Evolutionary conservation across 371 early-diverging fungal species (phyloP).

Genomic region (Paraphysoderma sedebokerense): DNA sequence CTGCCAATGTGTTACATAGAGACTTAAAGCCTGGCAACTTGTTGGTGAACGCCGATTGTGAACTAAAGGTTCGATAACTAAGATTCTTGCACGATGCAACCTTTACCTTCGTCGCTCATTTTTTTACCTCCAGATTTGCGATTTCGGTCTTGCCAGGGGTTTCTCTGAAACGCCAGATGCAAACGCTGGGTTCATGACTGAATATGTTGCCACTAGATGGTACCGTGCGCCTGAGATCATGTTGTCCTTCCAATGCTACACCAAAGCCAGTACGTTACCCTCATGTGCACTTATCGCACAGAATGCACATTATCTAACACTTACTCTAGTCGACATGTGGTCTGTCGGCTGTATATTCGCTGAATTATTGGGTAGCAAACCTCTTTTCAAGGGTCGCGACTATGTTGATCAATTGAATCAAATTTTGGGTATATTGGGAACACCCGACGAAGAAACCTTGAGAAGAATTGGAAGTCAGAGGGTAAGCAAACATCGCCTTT

Average conservation of each 20-base stretch:
- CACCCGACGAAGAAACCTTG: slow-evolving; percentile 89
- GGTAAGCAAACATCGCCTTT: slow-evolving; percentile 9
- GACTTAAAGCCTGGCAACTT: slow-evolving; percentile 96
- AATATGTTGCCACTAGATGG: slow-evolving; percentile 97
- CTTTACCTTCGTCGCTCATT: not conserved
- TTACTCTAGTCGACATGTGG: slow-evolving; percentile 79
- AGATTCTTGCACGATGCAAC: not conserved
- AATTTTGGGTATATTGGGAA: slow-evolving; percentile 91
- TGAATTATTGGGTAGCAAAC: slow-evolving; percentile 80
- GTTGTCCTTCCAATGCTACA: slow-evolving; percentile 82
- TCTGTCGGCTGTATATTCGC: slow-evolving; percentile 70
- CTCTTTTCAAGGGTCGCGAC: slow-evolving; percentile 78
- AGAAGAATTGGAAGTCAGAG: slow-evolving; percentile 40
- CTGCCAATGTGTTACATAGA: slow-evolving; percentile 94
- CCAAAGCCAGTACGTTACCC: slow-evolving; percentile 71
- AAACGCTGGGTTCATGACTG: slow-evolving; percentile 83
- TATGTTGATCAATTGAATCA: slow-evolving; percentile 97
- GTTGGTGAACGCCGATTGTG: slow-evolving; percentile 95
- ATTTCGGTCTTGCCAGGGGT: slow-evolving; percentile 88
- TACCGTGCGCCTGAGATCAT: slow-evolving; percentile 98
- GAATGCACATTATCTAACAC: no score
- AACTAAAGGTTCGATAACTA: slow-evolving; percentile 50
- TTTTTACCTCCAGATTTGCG: slow-evolving; percentile 51
- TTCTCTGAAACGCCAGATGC: slow-evolving; percentile 67
- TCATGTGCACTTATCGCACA: no score